Base-by-base conservation (phyloP, 2,329 filamentous ascomycete genomes). In the Bipolaris gigantea region DNA sequence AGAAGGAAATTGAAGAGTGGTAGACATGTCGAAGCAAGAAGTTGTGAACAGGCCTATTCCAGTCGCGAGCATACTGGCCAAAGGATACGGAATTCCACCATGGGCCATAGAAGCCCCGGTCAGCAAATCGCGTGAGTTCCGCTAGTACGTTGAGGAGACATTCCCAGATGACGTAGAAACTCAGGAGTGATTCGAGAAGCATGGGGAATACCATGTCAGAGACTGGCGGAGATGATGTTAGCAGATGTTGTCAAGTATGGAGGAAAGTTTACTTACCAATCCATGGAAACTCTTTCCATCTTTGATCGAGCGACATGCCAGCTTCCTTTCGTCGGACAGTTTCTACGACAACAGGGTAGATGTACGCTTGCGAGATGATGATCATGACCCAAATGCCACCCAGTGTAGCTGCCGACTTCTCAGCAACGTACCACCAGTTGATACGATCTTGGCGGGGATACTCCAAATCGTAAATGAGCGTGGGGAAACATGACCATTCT, bases 131-230 rank as follows among this genome's bases (percentile, higher is more conserved):
- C 0, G 89, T 92, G 50, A 92, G 71, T 73, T 93, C 89, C 4
- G 89, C 89, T 19, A 92, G 78, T 13, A 90, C 83, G 70, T 92
- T 92, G 56, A 92, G 77, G 23, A 79, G 70, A 57, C 79, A 81
- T 62, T 81, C 79, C 89, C 89, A 93, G 60, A 92, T 92, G 25
- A 93, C 81, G 70, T 92, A 92, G 87, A 89, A 93, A 0, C 85
- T 81, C 53, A 90, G 81, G 48, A 92, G 74, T 57, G 91, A 90
- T 69, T 92, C 89, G 74, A 91, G 85, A 75, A 92, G 84, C 57
- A 93, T 87, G 0, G 89, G 89, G 57, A 92, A 91, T 8, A 91
- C 80, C 56, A 93, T 80, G 63, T 92, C 89, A 55, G 81, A 82
- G n/a, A 91, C 52, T 55, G 19, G 34, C 38, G 32, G 32, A 38